Evolutionary conservation across 371 early-diverging fungal species (phyloP), one percentile per base, ranked within the genome.

Genomic region (Mortierella sp.): DNA sequence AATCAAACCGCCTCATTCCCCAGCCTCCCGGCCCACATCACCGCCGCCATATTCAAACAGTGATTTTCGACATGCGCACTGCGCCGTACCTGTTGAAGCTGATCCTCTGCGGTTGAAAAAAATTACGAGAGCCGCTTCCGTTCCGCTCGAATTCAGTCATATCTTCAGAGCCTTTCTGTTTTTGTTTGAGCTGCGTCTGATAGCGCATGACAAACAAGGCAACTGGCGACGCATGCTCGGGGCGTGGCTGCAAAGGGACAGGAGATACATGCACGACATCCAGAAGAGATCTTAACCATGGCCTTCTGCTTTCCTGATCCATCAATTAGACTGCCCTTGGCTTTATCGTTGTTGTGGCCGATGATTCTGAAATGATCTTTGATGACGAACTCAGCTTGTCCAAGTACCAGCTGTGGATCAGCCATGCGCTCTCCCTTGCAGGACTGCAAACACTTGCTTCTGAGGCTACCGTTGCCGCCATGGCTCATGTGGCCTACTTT

Each of bases 331-430:
- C 82, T 27, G 64, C 80, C 16, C 64, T 81, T 21, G 82, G 82
- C 28, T 76, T 81, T 28, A 61, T 81, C 27, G 72, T 80, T 10
- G 72, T 81, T 4, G 47, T 78, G 19, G 80, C 78, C 2, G 82
- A 81, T 31, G 82, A 76, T 23, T 72, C 81, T 0, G 80, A 74
- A 16, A 83, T 84, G 67, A 41, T 86, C 42, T 67, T 72, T 54
- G 80, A 81, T 41, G 89, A 83, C 4, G 69, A 72, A 23, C 47
- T 82, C 30, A 69, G 81, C 23, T 41, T 85, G 61, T 67, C 81
- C 48, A 78, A 67, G 18, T 84, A 84, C 60, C 82, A 83, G 61
- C 71, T 68, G 34, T 58, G 78, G 52, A 64, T 76, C 31, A 28
- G 10, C 42, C 47, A 26, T 5, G 39, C 39, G 38, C 31, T 72